These are phyloP conservation scores for Gentiana dahurica DNA, from an alignment of 257 asterid genomes.

Conservation along the genomic window DNA sequence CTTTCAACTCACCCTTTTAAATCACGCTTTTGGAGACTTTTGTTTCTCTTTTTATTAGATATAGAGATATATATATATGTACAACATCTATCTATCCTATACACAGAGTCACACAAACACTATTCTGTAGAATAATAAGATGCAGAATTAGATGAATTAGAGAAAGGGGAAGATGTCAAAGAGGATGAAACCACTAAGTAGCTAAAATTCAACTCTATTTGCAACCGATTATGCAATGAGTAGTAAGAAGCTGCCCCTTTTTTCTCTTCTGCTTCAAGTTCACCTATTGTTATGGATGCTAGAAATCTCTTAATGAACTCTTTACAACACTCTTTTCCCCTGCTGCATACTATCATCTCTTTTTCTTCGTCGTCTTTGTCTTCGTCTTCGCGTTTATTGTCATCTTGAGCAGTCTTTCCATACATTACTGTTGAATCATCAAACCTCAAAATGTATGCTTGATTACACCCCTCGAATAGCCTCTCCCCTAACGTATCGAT, in stretches of 20 bases:
- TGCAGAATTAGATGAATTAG: constrained; percentile 31
- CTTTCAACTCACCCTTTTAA: no score
- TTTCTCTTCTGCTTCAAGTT: constrained; percentile 50
- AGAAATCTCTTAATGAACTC: constrained; percentile 60
- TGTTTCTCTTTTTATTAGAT: no score
- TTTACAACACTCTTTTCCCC: constrained; percentile 62
- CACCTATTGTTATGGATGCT: constrained; percentile 52
- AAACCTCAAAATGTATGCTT: constrained; percentile 51
- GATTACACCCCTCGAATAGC: constrained; percentile 55
- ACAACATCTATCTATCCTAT: neutral
- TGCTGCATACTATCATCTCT: constrained; percentile 33
- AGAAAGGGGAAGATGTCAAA: constrained; percentile 40
- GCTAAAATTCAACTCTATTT: constrained; percentile 62
- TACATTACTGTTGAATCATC: constrained; percentile 29
- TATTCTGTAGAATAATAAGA: constrained; percentile 22
- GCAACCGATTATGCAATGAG: constrained; percentile 48
- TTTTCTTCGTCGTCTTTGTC: constrained; percentile 3
- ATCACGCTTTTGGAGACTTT: no score
- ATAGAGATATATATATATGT: neutral
- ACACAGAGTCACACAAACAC: neutral
- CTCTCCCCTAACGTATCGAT: constrained; percentile 71
- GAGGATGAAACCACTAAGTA: constrained; percentile 24
- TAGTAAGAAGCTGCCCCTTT: constrained; percentile 36
- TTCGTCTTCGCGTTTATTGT: constrained; percentile 6
- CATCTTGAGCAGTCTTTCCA: constrained; percentile 4